These are phyloP conservation scores for Penicillium egyptiacum DNA, from an alignment of 495 filamentous ascomycete genomes.

Conservation along the genomic window DNA sequence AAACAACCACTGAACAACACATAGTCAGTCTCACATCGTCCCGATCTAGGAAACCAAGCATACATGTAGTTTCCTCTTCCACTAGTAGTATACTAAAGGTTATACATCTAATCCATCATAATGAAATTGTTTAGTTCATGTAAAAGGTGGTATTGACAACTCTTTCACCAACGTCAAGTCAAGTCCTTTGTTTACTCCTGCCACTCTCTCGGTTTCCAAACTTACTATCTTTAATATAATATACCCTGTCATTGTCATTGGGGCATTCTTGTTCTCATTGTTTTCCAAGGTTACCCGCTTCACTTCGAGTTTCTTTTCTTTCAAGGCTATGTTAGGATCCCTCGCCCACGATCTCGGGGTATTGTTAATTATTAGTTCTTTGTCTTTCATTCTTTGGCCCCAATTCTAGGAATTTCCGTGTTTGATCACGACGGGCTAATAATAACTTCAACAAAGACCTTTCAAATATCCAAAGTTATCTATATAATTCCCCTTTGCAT, in stretches of 20 bases:
- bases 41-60: no score
- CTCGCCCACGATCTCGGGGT: neutral
- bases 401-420: no score
- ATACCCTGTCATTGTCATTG: neutral
- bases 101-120: no score
- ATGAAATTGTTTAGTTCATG: no score
- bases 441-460: neutral
- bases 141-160: no score
- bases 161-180: neutral
- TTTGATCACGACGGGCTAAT: no score
- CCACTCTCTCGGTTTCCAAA: neutral
- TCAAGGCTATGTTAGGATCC: neutral
- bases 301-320: neutral
- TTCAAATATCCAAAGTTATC: neutral
- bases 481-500: neutral
- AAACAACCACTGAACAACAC: neutral
- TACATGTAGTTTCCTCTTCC: no score
- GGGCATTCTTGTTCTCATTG: neutral
- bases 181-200: neutral
- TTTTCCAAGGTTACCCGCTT: neutral
- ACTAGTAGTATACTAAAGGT: no score
- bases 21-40: no score
- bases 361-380: neutral
- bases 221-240: neutral
- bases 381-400: neutral